Evolutionary conservation across 177 flowering plant species (phyloP).

Genomic region (Vitis hybrid): DNA sequence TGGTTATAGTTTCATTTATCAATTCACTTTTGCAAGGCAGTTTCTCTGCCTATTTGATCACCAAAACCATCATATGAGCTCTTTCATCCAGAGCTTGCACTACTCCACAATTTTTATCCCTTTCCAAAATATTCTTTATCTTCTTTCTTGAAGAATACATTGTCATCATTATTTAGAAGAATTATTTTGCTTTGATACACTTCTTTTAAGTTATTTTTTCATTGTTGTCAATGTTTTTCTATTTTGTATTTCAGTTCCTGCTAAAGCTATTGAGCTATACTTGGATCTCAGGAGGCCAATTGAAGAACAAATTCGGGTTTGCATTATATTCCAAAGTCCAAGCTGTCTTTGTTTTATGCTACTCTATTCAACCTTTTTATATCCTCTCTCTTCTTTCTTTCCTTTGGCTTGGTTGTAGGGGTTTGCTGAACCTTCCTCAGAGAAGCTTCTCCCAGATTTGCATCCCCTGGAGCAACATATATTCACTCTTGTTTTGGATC

Average conservation of each 20-base stretch:
- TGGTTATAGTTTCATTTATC: too few species aligned
- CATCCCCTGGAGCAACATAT: slow-evolving; percentile 78
- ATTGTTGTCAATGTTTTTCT: background rate
- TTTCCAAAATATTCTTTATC: too few species aligned
- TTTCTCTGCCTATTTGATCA: too few species aligned
- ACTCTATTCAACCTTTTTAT: too few species aligned
- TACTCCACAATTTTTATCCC: too few species aligned
- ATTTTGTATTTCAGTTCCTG: slow-evolving; percentile 60
- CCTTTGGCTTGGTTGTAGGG: slow-evolving; percentile 39
- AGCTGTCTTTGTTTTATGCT: too few species aligned
- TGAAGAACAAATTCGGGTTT: slow-evolving; percentile 83
- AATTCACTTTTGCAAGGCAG: too few species aligned
- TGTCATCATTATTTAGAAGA: too few species aligned
- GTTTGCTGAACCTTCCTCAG: slow-evolving; percentile 85
- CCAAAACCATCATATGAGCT: too few species aligned
- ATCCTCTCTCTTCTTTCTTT: background rate
- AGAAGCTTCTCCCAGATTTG: slow-evolving; percentile 97
- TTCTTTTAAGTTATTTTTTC: background rate
- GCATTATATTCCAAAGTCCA: slow-evolving; percentile 13
- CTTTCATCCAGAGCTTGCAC: too few species aligned
- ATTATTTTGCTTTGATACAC: too few species aligned
- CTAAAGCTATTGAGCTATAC: slow-evolving; percentile 70
- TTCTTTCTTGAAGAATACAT: too few species aligned
- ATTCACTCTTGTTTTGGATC: slow-evolving; percentile 91
- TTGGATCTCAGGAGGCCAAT: slow-evolving; percentile 68